phyloP scores from a whole-genome alignment of 1,284 basidiomycete species.

The Ceratobasidium sp. region DNA sequence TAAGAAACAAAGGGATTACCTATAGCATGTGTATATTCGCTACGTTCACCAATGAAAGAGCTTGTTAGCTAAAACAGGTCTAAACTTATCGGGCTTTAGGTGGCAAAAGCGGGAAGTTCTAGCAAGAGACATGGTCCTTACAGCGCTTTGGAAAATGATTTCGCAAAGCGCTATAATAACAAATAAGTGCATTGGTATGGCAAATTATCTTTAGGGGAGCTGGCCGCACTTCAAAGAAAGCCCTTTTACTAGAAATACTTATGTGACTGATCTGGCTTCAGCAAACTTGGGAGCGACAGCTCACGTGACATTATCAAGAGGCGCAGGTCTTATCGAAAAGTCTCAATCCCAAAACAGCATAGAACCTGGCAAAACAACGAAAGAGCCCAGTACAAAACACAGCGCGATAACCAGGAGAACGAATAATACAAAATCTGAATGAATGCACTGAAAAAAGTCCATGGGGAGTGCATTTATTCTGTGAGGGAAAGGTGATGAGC shows the following conservation, averaged over 20 bases:
- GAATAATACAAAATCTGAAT: neutral
- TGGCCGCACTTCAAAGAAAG: constrained; percentile 88
- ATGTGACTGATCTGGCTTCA: neutral
- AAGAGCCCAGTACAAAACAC: neutral
- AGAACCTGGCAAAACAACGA: too few species aligned
- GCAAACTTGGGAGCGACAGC: neutral
- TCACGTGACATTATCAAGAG: constrained; percentile 4
- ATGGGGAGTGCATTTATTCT: too few species aligned
- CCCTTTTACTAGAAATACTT: constrained; percentile 76
- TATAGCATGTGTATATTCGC: too few species aligned
- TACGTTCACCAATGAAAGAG: too few species aligned
- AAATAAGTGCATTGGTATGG: neutral
- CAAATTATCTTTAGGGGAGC: constrained; percentile 74
- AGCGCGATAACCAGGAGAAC: neutral
- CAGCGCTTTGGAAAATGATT: too few species aligned
- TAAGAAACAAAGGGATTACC: too few species aligned
- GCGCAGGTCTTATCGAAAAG: neutral
- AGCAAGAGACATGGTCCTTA: constrained; percentile 43
- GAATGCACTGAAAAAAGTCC: neutral
- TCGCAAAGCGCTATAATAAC: too few species aligned
- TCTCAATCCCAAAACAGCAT: neutral
- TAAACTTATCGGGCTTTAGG: constrained; percentile 88
- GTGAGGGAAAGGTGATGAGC: neutral
- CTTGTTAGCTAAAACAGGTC: neutral
- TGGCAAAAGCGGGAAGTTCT: constrained; percentile 89